Percentiles rank a stretch among this genome's conserved stretches.
phyloP scores from a whole-genome alignment of 2,329 filamentous ascomycete genomes.

The Coniochaeta prunicola region DNA sequence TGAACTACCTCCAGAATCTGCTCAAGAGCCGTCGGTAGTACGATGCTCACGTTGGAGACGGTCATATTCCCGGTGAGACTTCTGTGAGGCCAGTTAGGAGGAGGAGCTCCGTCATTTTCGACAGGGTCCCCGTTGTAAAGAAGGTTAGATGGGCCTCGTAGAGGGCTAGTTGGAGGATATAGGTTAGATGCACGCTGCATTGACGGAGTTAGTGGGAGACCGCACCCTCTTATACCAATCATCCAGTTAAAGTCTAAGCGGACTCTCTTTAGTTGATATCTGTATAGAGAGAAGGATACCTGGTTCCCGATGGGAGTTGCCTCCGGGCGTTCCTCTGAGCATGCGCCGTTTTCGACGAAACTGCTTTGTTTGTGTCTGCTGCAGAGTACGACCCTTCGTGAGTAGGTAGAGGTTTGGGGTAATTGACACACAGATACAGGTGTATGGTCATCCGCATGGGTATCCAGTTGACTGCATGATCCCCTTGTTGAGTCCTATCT shows the following conservation, averaged over 20 bases:
- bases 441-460: not conserved
- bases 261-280: not conserved
- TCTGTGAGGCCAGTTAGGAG: not conserved
- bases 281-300: not conserved
- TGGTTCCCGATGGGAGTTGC: not conserved
- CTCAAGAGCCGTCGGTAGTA: slow-evolving; percentile 34
- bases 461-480: not conserved
- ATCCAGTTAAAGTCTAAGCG: no score
- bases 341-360: not conserved
- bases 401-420: not conserved
- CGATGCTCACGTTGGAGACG: not conserved
- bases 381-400: not conserved
- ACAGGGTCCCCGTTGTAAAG: not conserved
- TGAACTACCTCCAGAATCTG: slow-evolving; percentile 55
- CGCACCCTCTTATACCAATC: not conserved
- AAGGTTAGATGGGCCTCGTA: not conserved
- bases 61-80: not conserved
- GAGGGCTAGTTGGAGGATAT: not conserved
- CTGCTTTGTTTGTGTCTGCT: not conserved
- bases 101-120: not conserved
- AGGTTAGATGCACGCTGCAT: not conserved
- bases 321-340: not conserved
- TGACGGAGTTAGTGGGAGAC: not conserved
- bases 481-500: not conserved
- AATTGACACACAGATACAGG: not conserved